These are phyloP conservation scores for Talaromyces sp. DNA, from an alignment of 2,329 filamentous ascomycete species.

Conservation along the genomic window DNA sequence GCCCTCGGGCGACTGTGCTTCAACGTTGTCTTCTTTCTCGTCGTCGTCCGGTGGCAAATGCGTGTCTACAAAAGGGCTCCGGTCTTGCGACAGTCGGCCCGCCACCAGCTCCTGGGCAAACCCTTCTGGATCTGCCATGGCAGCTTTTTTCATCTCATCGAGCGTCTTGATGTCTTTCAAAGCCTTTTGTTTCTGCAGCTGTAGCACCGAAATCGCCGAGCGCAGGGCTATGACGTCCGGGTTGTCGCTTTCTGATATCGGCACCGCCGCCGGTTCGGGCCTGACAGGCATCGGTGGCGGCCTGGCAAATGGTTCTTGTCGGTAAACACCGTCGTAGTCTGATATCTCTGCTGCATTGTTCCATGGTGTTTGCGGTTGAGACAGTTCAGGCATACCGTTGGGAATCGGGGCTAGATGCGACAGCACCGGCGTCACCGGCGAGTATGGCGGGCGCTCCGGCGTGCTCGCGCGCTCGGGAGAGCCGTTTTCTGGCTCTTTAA, in stretches of 20 bases:
- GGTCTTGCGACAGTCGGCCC: slow-evolving; percentile 50
- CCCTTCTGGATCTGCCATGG: slow-evolving; percentile 62
- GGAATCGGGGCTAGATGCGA: slow-evolving; percentile 28
- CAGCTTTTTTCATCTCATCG: slow-evolving; percentile 63
- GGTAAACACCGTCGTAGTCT: background rate
- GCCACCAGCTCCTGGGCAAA: slow-evolving; percentile 65
- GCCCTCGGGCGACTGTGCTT: background rate
- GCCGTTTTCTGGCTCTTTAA: slow-evolving; percentile 14
- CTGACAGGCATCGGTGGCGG: slow-evolving; percentile 21
- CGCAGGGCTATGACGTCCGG: slow-evolving; percentile 83
- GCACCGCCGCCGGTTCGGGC: slow-evolving; percentile 35
- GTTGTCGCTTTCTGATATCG: slow-evolving; percentile 53
- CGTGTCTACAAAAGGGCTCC: slow-evolving; percentile 26
- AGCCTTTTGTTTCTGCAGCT: slow-evolving; percentile 77
- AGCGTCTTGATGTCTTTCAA: slow-evolving; percentile 68
- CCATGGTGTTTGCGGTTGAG: background rate
- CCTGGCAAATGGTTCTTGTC: background rate
- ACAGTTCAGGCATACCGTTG: slow-evolving; percentile 17
- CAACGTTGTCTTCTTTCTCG: slow-evolving; percentile 13
- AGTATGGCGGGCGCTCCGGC: slow-evolving; percentile 42
- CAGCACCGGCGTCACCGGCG: slow-evolving; percentile 42
- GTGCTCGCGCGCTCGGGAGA: slow-evolving; percentile 27
- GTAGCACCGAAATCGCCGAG: slow-evolving; percentile 78
- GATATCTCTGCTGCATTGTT: background rate
- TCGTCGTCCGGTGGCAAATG: slow-evolving; percentile 24